phyloP scores from a whole-genome alignment of 305 asterid genomes.

The Solanum hybrid region DNA sequence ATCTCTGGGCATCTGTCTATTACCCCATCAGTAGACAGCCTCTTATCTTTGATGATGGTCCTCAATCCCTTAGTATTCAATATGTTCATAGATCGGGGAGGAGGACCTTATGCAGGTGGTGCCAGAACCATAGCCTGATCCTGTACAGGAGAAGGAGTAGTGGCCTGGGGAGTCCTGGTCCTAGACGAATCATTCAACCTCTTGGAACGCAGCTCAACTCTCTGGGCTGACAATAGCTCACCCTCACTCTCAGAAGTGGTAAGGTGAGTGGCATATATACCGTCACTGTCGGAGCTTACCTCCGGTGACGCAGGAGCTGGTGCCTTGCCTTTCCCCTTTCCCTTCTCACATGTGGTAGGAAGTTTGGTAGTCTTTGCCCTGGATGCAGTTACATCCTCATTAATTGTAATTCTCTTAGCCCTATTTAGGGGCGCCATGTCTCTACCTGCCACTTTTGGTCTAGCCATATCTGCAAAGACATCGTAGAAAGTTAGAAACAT shows the following conservation, averaged over 20 bases:
- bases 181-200: not conserved
- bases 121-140: not conserved
- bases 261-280: not conserved
- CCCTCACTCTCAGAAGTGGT: not conserved
- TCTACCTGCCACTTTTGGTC: not conserved
- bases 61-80: not conserved
- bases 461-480: not conserved
- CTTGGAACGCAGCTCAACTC: not conserved
- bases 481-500: not conserved
- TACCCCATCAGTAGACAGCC: not conserved
- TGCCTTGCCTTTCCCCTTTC: not conserved
- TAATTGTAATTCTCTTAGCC: not conserved
- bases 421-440: not conserved
- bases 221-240: not conserved
- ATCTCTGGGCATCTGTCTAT: not conserved
- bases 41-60: not conserved
- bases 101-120: not conserved
- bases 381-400: not conserved
- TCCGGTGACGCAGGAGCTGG: not conserved
- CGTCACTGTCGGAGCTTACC: not conserved
- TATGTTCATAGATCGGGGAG: not conserved
- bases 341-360: not conserved
- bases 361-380: not conserved
- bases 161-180: not conserved
- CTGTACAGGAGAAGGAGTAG: not conserved